phyloP scores from a whole-genome alignment of 371 early-diverging fungal genomes.

The Syncephalastrum contaminatum region DNA sequence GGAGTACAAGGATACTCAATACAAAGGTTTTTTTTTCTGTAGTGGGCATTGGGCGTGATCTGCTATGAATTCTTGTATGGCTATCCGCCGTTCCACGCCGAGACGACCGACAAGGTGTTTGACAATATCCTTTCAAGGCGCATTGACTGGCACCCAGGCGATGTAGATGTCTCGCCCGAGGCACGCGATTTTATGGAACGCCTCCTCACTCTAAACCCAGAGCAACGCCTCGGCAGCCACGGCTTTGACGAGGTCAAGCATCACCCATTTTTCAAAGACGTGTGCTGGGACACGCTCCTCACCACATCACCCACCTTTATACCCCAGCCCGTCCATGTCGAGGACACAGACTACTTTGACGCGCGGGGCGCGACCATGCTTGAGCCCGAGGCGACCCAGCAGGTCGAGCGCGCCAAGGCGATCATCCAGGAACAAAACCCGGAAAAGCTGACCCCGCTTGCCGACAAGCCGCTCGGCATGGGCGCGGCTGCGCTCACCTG shows the following conservation, averaged over 20 bases:
- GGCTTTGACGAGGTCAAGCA: slow-evolving; percentile 67
- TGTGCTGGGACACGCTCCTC: slow-evolving; percentile 72
- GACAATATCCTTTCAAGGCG: slow-evolving; percentile 79
- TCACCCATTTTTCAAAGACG: slow-evolving; percentile 64
- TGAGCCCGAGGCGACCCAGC: slow-evolving; percentile 17
- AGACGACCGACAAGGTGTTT: slow-evolving; percentile 80
- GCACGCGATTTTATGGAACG: slow-evolving; percentile 86
- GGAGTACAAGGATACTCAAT: neutral
- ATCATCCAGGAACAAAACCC: slow-evolving; percentile 48
- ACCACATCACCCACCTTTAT: slow-evolving; percentile 78
- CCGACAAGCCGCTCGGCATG: neutral
- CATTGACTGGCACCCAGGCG: slow-evolving; percentile 71
- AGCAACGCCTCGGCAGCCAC: slow-evolving; percentile 70
- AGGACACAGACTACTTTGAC: slow-evolving; percentile 96
- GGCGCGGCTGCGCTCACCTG: neutral
- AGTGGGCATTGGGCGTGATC: slow-evolving; percentile 92
- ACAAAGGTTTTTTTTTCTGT: neutral
- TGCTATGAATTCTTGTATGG: slow-evolving; percentile 91
- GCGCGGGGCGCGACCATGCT: slow-evolving; percentile 72
- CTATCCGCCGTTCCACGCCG: slow-evolving; percentile 87
- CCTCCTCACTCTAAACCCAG: slow-evolving; percentile 75
- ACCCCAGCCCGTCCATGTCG: slow-evolving; percentile 73
- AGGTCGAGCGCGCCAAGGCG: slow-evolving; percentile 37
- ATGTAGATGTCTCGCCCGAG: slow-evolving; percentile 74
- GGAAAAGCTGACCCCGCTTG: slow-evolving; percentile 12